Conservation (phyloP, 257 asterid species). For the Salvia hispanica region DNA sequence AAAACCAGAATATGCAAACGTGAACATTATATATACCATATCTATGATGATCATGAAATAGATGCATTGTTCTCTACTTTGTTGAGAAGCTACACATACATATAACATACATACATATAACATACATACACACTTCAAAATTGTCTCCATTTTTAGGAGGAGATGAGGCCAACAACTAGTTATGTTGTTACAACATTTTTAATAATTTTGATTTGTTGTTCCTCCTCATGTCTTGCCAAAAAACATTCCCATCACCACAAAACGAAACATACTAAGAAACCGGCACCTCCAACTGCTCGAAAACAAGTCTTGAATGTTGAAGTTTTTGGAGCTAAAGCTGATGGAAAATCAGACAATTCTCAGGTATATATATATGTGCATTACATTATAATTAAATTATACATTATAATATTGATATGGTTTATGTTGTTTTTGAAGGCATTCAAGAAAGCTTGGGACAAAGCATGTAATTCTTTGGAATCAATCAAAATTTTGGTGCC, state of each 20-base stretch:
- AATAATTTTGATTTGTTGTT: slow-evolving; percentile 39
- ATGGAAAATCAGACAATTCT: slow-evolving; percentile 59
- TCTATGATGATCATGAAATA: slow-evolving; percentile 20
- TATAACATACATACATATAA: not conserved
- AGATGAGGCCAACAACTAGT: slow-evolving; percentile 39
- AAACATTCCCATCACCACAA: slow-evolving; percentile 7
- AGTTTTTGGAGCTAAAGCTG: slow-evolving; percentile 74
- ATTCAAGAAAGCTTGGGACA: slow-evolving; percentile 70
- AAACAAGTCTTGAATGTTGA: slow-evolving; percentile 47
- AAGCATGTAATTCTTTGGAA: slow-evolving; percentile 52
- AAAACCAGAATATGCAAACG: not conserved
- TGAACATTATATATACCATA: not conserved
- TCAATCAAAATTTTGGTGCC: slow-evolving; percentile 59
- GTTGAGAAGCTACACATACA: not conserved
- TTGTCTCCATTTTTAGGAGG: not conserved
- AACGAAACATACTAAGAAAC: slow-evolving; percentile 26
- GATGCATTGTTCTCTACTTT: not conserved
- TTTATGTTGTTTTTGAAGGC: slow-evolving; percentile 51
- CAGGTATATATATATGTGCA: slow-evolving; percentile 41
- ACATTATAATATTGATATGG: too few species aligned
- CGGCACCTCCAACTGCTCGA: slow-evolving; percentile 1
- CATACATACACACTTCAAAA: not conserved
- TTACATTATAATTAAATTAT: not conserved
- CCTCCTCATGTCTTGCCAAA: slow-evolving; percentile 39
- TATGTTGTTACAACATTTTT: slow-evolving; percentile 32